Evolutionary conservation across 2,329 filamentous ascomycete species (phyloP), one percentile per base, ranked within the genome.

Genomic region (Hymenotorrendiella dingleyae): DNA sequence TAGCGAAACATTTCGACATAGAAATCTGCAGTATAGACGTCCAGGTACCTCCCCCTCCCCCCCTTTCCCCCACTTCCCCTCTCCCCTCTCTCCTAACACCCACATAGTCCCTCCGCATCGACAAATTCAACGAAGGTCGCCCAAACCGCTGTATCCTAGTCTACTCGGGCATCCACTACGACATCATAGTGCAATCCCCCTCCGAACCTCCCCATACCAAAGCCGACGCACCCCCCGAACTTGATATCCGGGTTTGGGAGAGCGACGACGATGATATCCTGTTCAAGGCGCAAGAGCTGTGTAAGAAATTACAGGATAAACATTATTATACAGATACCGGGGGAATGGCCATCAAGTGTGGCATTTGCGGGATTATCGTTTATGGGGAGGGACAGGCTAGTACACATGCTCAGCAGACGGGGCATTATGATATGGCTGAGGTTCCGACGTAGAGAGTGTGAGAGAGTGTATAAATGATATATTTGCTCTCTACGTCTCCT

Each of bases 121-220:
- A 88, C 56, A 76, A 76, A 4, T 94, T 91, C 65, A 94, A 94
- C 52, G 86, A 93, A 59, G 79, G 80, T 1, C 40, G 63, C 68
- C 24, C 76, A 49, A 45, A 74, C 29, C 74, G 87, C 6, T 90
- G 86, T 57, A 80, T 95, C 20, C 69, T 96, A 19, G 82, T 95
- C 0, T 96, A 95, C 65, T 91, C 85, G 0, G 89, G 89, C 3
- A 93, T 96, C 38, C 90, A 96, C 62, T 96, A 96, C 65, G 91
- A 96, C 64, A 83, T 86, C 6, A 82, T 96, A 46, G 88, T 86
- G 1, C 78, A 94, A 52, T 82, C 80, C 14, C 78, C 75, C 28
- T 80, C 71, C 17, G 74, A 72, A 49, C 73, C 65, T 52, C 78
- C 76, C 4, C 71, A 72, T 53, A 72, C 69, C 33, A 72, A 68